Percentiles rank a stretch among this genome's conserved stretches.
phyloP scores from a whole-genome alignment of 2,329 filamentous ascomycete species.

The Pseudophaeomoniella oleicola region DNA sequence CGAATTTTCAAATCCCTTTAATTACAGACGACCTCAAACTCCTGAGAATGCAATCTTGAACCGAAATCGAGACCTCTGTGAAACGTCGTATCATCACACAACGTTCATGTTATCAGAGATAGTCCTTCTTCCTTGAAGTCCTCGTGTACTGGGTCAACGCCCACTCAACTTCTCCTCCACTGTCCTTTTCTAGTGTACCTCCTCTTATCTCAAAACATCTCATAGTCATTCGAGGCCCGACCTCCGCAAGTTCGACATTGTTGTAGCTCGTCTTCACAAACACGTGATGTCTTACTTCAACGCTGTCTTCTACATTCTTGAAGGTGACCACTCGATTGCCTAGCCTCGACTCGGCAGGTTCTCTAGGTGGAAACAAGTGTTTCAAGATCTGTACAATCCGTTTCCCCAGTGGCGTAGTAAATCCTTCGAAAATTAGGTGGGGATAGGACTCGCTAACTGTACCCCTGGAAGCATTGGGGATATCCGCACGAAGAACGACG shows the following conservation, averaged over 20 bases:
- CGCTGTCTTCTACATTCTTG: conserved; percentile 74
- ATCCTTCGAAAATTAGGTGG: conserved; percentile 90
- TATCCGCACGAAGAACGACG: conserved; percentile 81
- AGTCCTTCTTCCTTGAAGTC: conserved; percentile 90
- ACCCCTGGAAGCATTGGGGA: conserved; percentile 72
- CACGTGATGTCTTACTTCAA: conserved; percentile 85
- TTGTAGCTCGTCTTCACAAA: conserved; percentile 89
- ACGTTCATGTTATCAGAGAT: conserved; percentile 55
- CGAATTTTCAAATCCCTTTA: neutral
- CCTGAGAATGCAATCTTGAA: neutral
- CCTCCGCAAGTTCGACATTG: conserved; percentile 75
- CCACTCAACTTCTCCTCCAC: conserved; percentile 94
- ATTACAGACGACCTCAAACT: neutral
- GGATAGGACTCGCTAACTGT: conserved; percentile 89
- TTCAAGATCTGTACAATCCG: conserved; percentile 83
- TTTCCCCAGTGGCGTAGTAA: conserved; percentile 64
- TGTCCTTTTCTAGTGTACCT: conserved; percentile 75
- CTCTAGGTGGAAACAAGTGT: conserved; percentile 83
- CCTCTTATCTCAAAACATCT: conserved; percentile 81
- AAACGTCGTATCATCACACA: no score
- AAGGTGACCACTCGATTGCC: conserved; percentile 86
- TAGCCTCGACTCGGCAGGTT: conserved; percentile 59
- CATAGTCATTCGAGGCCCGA: conserved; percentile 96
- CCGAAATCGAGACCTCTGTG: neutral
- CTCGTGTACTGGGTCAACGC: conserved; percentile 89